phyloP scores from a whole-genome alignment of 176 grass and related monocot species.

The Aegilops speltoides region DNA sequence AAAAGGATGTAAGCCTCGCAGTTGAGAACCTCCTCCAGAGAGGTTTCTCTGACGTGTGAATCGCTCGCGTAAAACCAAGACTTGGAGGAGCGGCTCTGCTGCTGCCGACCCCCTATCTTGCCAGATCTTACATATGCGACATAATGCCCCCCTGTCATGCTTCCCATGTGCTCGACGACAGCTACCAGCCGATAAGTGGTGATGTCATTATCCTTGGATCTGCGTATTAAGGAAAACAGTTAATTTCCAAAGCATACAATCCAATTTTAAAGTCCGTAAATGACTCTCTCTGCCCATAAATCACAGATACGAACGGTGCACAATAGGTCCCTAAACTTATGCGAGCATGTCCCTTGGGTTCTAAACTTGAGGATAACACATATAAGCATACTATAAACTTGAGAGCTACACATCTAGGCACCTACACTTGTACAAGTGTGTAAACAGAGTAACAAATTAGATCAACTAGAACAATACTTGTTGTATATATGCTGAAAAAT shows the following conservation, averaged over 20 bases:
- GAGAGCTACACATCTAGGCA: not conserved
- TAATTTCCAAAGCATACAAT: slow-evolving; percentile 19
- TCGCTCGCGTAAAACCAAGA: slow-evolving; percentile 76
- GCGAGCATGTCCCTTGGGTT: not conserved
- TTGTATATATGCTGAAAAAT: not conserved
- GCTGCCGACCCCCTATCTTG: slow-evolving; percentile 42
- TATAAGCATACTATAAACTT: not conserved
- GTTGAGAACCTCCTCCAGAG: slow-evolving; percentile 61
- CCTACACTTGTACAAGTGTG: not conserved
- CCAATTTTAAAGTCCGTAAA: not conserved
- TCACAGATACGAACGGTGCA: not conserved
- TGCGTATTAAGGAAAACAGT: slow-evolving; percentile 32
- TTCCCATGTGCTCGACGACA: slow-evolving; percentile 75
- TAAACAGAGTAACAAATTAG: not conserved
- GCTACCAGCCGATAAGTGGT: slow-evolving; percentile 65
- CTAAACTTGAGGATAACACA: not conserved
- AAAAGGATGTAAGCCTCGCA: slow-evolving; percentile 73
- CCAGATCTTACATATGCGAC: slow-evolving; percentile 64
- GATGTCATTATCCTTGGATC: slow-evolving; percentile 57
- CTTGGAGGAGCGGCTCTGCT: slow-evolving; percentile 15
- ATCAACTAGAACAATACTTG: not conserved
- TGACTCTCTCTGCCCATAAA: not conserved
- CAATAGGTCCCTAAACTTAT: not conserved
- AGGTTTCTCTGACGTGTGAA: slow-evolving; percentile 48
- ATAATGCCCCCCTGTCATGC: slow-evolving; percentile 75